Percentiles rank a stretch among this genome's conserved stretches.
phyloP scores from a whole-genome alignment of 106 monocot genomes.

The Agapanthus africanus region DNA sequence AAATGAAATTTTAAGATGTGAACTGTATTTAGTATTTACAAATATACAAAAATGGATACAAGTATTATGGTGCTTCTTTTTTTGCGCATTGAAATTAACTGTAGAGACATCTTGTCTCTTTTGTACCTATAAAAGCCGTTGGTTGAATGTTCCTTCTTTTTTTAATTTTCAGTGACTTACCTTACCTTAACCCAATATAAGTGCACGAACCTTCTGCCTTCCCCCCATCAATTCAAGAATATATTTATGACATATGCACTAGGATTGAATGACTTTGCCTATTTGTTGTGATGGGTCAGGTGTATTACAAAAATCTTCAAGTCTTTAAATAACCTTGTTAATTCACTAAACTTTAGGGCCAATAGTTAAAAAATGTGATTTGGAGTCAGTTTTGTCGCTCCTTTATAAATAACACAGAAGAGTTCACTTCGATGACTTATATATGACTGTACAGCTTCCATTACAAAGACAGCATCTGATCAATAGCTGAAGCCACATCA shows the following conservation, averaged over 20 bases:
- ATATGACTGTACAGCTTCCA: not conserved
- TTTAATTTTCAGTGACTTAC: not conserved
- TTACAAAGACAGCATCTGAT: not conserved
- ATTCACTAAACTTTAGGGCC: not conserved
- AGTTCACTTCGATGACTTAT: not conserved
- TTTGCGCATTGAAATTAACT: too few species aligned
- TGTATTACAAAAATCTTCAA: not conserved
- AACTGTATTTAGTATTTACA: not conserved
- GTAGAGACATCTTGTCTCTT: too few species aligned
- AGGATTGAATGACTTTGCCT: not conserved
- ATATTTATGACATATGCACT: not conserved
- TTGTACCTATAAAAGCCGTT: not conserved
- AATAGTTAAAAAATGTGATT: not conserved
- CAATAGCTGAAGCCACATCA: not conserved
- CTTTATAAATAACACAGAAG: too few species aligned
- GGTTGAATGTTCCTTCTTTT: not conserved
- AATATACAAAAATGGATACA: too few species aligned
- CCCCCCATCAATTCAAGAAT: not conserved
- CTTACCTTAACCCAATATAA: not conserved
- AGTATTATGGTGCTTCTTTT: not conserved
- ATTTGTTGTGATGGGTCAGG: not conserved
- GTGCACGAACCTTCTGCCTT: not conserved
- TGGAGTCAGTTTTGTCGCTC: not conserved
- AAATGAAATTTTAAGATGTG: constrained; percentile 5
- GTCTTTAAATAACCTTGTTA: not conserved